Percentiles rank a stretch among this genome's conserved stretches.
Evolutionary conservation across 352 stramenopile genomes (phyloP).

Genomic region (Phytopythium sindhum): DNA sequence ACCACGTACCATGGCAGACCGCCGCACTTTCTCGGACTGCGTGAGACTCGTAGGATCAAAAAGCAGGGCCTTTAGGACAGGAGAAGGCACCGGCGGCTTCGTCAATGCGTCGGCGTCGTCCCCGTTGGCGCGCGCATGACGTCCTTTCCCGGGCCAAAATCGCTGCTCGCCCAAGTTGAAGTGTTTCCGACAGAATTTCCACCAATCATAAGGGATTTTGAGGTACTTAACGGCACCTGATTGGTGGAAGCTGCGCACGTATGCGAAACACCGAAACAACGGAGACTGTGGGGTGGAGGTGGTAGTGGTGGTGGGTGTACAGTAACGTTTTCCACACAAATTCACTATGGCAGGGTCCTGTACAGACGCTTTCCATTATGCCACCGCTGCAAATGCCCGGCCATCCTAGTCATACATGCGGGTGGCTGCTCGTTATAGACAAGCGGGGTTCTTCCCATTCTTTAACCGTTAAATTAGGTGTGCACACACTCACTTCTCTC

Average conservation of each 20-base stretch:
- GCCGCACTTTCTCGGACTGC: not conserved
- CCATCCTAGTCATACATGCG: not conserved
- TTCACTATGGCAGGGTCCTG: no score
- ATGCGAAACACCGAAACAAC: not conserved
- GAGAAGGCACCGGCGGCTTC: not conserved
- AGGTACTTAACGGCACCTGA: not conserved
- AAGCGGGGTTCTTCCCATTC: not conserved
- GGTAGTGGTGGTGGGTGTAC: not conserved
- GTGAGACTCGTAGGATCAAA: no score
- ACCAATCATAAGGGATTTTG: not conserved
- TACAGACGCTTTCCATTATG: no score
- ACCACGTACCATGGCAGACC: not conserved
- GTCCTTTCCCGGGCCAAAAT: not conserved
- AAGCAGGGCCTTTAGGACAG: no score
- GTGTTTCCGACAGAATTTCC: not conserved
- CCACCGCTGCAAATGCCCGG: not conserved
- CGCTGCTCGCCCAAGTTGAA: conserved; percentile 1
- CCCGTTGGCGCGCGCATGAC: not conserved
- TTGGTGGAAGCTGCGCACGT: not conserved
- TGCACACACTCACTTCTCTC: not conserved
- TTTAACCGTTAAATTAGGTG: conserved; percentile 1
- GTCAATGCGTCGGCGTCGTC: not conserved
- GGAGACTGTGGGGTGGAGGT: not conserved
- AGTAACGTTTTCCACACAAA: no score
- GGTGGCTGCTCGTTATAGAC: not conserved